These are phyloP conservation scores for Curvularia sp. DNA, from an alignment of 2,329 filamentous ascomycete genomes.

Conservation along the genomic window DNA sequence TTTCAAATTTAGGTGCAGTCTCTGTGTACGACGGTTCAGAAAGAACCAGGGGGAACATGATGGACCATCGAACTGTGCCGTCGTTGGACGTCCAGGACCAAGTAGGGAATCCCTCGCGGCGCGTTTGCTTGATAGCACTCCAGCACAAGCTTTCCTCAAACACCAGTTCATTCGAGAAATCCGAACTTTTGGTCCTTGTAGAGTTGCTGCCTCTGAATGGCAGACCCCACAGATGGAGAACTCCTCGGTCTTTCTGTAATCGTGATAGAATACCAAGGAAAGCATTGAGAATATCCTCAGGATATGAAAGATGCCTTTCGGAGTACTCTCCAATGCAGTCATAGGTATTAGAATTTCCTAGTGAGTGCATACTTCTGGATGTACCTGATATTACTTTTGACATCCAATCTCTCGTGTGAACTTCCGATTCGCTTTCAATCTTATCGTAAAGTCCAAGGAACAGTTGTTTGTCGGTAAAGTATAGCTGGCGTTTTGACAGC, in stretches of 20 bases:
- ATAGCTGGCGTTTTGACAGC: background rate
- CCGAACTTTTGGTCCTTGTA: too few species aligned
- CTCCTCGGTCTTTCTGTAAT: background rate
- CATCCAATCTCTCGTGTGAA: background rate
- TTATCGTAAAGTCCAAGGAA: background rate
- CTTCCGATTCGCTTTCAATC: background rate
- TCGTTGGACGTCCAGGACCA: conserved; percentile 4
- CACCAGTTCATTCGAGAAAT: background rate
- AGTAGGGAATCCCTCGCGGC: background rate
- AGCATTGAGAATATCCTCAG: background rate
- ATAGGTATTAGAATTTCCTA: background rate
- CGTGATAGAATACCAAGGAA: background rate
- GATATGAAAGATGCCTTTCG: background rate
- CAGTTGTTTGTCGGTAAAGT: background rate
- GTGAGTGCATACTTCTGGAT: background rate
- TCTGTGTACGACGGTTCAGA: background rate
- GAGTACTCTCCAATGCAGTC: background rate
- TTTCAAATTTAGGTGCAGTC: background rate
- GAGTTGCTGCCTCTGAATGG: background rate
- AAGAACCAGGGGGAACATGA: background rate
- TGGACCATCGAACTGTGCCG: background rate
- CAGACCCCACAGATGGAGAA: background rate
- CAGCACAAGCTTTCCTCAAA: background rate
- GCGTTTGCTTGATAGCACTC: background rate
- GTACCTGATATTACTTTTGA: background rate